Percentiles rank a stretch among this genome's conserved stretches.
Evolutionary conservation across 768 basidiomycete species (phyloP).

Genomic region (Rhodotorula paludigena): DNA sequence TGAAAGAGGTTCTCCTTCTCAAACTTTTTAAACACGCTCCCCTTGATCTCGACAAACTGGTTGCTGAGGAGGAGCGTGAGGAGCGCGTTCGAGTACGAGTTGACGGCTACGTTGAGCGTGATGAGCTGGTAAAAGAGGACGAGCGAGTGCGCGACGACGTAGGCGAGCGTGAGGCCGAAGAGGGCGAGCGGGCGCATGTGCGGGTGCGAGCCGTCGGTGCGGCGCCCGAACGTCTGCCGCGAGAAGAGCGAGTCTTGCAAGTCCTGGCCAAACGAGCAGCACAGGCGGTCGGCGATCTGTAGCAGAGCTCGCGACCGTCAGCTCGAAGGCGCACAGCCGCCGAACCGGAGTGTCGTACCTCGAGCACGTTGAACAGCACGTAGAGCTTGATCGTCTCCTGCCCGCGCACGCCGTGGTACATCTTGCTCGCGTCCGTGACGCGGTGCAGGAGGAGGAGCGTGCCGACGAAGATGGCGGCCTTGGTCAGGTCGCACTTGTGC

Average conservation of each 20-base stretch:
- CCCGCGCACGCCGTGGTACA: conserved; percentile 94
- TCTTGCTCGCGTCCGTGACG: conserved; percentile 90
- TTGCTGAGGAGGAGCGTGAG: conserved; percentile 91
- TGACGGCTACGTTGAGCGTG: conserved; percentile 91
- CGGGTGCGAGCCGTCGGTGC: conserved; percentile 54
- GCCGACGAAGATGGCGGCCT: conserved; percentile 65
- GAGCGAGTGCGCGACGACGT: conserved; percentile 82
- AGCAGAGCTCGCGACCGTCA: neutral
- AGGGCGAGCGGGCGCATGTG: conserved; percentile 71
- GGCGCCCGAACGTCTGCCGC: conserved; percentile 72
- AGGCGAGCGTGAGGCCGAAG: conserved; percentile 73
- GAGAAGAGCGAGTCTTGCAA: conserved; percentile 95
- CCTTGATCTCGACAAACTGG: conserved; percentile 99
- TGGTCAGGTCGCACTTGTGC: conserved; percentile 88
- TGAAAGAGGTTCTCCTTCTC: conserved; percentile 99
- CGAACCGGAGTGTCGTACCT: conserved; percentile 56
- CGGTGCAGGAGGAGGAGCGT: conserved; percentile 71
- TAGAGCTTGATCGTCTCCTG: conserved; percentile 99
- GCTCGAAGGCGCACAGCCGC: neutral
- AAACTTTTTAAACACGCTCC: conserved; percentile 98
- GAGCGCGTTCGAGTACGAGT: conserved; percentile 93
- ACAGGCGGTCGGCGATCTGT: conserved; percentile 89
- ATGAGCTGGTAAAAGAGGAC: conserved; percentile 95
- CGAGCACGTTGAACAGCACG: conserved; percentile 96
- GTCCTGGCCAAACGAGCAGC: conserved; percentile 95